These are phyloP conservation scores for Eremomyces bilateralis DNA, from an alignment of 495 filamentous ascomycete species.

Conservation along the genomic window DNA sequence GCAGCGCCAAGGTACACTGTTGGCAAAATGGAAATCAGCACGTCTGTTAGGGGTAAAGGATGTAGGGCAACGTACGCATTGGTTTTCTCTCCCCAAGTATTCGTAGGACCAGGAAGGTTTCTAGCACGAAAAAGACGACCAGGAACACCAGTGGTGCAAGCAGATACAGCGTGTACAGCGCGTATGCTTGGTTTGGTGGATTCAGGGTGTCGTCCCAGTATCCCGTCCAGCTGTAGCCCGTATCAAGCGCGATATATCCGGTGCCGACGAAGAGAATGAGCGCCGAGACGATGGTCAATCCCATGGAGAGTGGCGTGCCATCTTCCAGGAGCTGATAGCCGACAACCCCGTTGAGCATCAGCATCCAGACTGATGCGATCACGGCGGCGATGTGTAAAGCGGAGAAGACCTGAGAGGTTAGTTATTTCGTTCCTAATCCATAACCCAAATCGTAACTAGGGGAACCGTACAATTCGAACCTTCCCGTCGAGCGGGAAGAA, in stretches of 20 bases:
- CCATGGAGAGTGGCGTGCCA: constrained; percentile 66
- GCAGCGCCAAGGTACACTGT: constrained; percentile 55
- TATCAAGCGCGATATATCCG: constrained; percentile 90
- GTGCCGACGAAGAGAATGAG: constrained; percentile 63
- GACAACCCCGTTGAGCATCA: constrained; percentile 79
- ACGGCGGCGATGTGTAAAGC: constrained; percentile 87
- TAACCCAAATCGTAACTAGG: constrained; percentile 7
- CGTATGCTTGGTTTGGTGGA: constrained; percentile 41
- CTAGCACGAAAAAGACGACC: constrained; percentile 60
- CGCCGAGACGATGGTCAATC: constrained; percentile 48
- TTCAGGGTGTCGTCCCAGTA: constrained; percentile 40
- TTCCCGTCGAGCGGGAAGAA: constrained; percentile 51
- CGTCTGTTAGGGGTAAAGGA: neutral
- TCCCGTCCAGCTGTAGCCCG: constrained; percentile 65
- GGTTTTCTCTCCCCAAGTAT: constrained; percentile 71
- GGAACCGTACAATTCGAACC: constrained; percentile 37
- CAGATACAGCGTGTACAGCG: constrained; percentile 85
- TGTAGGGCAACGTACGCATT: constrained; percentile 39
- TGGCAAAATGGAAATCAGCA: constrained; percentile 9
- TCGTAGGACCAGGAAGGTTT: constrained; percentile 58
- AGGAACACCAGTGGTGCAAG: constrained; percentile 78
- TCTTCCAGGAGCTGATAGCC: constrained; percentile 90
- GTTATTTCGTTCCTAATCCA: neutral
- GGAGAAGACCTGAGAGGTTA: constrained; percentile 47
- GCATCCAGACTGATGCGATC: constrained; percentile 68